A percentile compares a stretch with the other conserved stretches of the same genome.
Evolutionary conservation across 371 early-diverging fungal genomes (phyloP).

Genomic region (Coemansia sp.): DNA sequence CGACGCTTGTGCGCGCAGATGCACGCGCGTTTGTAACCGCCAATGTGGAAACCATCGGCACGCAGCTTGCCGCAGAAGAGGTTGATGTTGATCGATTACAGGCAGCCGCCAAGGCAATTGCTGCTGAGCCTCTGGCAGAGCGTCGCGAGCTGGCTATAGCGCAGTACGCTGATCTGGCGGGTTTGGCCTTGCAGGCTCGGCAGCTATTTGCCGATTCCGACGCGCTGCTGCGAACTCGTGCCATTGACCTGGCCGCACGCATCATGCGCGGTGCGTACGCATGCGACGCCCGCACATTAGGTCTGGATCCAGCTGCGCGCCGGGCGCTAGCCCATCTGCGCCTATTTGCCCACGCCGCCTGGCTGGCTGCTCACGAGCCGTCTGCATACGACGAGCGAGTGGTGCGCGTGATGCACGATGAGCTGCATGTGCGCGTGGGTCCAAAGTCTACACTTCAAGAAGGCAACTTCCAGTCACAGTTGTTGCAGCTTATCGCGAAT

Average conservation of each 20-base stretch:
- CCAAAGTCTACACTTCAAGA: no score
- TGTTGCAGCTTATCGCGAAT: constrained; percentile 2
- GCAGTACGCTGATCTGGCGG: constrained; percentile 16
- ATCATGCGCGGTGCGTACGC: constrained; percentile 30
- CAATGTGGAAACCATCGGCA: not conserved
- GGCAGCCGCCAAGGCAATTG: no score
- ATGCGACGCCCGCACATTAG: constrained; percentile 27
- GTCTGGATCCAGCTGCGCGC: constrained; percentile 18
- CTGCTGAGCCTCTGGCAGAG: no score
- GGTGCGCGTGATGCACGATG: constrained; percentile 15
- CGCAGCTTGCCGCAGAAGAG: no score
- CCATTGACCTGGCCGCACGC: constrained; percentile 9
- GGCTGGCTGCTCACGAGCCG: constrained; percentile 20
- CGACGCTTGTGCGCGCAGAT: constrained; percentile 9
- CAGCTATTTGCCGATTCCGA: not conserved
- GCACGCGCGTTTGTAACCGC: no score
- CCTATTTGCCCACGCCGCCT: constrained; percentile 35
- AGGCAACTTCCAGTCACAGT: no score
- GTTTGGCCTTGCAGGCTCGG: constrained; percentile 5
- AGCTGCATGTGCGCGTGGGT: constrained; percentile 17
- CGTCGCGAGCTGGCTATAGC: not conserved
- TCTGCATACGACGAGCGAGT: constrained; percentile 15
- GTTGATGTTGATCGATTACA: no score
- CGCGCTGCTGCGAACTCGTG: not conserved
- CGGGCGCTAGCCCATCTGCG: constrained; percentile 26